Conservation (phyloP, 768 basidiomycete species). For the Auricularia cornea region DNA sequence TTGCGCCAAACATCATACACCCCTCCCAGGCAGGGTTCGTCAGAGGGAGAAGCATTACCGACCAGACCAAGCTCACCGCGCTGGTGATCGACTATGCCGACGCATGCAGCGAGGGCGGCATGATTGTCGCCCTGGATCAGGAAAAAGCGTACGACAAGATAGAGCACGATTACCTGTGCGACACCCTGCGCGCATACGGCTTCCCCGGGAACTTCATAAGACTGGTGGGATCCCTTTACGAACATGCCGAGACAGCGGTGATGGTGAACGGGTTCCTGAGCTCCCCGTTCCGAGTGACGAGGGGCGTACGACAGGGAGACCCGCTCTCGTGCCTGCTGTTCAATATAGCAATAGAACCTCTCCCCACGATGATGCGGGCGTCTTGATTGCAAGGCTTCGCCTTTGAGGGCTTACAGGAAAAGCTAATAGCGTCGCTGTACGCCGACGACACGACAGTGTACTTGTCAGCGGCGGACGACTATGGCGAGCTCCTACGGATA, state of each 20-base stretch:
- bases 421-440: conserved; percentile 27
- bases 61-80: conserved; percentile 24
- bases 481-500: conserved; percentile 16
- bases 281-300: conserved; percentile 14
- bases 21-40: conserved; percentile 34
- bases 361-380: conserved; percentile 25
- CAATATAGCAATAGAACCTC: conserved; percentile 34
- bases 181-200: not conserved
- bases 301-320: conserved; percentile 32
- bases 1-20: conserved; percentile 18
- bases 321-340: conserved; percentile 33
- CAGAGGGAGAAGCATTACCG: conserved; percentile 18
- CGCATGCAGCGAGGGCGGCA: conserved; percentile 7
- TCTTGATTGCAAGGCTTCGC: conserved; percentile 12
- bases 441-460: conserved; percentile 35
- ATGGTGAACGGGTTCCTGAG: conserved; percentile 28
- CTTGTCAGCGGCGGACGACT: conserved; percentile 23
- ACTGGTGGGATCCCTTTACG: conserved; percentile 23
- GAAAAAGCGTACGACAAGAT: conserved; percentile 16
- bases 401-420: conserved; percentile 9
- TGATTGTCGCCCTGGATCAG: conserved; percentile 11
- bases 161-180: conserved; percentile 12
- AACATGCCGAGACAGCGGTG: conserved; percentile 18
- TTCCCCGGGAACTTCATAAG: conserved; percentile 13
- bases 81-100: conserved; percentile 10